phyloP scores from a whole-genome alignment of 1,284 basidiomycete species.

The Apiotrichum domesticum region DNA sequence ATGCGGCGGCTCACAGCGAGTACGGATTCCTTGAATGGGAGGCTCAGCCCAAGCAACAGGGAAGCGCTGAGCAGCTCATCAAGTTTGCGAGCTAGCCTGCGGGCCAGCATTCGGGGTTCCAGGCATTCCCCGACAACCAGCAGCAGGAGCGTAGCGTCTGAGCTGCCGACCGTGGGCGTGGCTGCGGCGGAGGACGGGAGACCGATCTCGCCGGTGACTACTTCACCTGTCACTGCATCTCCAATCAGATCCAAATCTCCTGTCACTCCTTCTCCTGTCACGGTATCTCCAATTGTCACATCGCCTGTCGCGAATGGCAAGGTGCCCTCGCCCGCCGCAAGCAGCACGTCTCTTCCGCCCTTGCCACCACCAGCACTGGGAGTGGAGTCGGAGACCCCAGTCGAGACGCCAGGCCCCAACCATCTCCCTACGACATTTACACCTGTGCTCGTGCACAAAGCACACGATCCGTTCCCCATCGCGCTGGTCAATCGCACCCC shows the following conservation, averaged over 20 bases:
- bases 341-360: background rate
- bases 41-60: background rate
- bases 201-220: too few relatives aligned
- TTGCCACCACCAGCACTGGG: too few relatives aligned
- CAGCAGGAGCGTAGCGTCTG: background rate
- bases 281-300: too few relatives aligned
- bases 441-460: slow-evolving; percentile 52
- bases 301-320: too few relatives aligned
- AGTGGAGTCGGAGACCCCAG: too few relatives aligned
- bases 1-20: slow-evolving; percentile 10
- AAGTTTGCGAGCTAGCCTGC: background rate
- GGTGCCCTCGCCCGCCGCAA: too few relatives aligned
- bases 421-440: slow-evolving; percentile 33
- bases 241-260: too few relatives aligned
- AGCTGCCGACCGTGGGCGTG: background rate
- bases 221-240: too few relatives aligned
- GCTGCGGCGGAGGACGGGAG: too few relatives aligned
- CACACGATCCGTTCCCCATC: slow-evolving; percentile 55
- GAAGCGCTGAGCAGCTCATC: background rate
- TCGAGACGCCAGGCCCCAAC: background rate
- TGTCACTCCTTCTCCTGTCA: too few relatives aligned
- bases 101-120: too few relatives aligned
- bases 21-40: background rate
- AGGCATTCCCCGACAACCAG: background rate
- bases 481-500: slow-evolving; percentile 1